Percentiles rank a stretch among this genome's conserved stretches.
phyloP scores from a whole-genome alignment of 805 yeast species.

The Wickerhamomyces canadensis region DNA sequence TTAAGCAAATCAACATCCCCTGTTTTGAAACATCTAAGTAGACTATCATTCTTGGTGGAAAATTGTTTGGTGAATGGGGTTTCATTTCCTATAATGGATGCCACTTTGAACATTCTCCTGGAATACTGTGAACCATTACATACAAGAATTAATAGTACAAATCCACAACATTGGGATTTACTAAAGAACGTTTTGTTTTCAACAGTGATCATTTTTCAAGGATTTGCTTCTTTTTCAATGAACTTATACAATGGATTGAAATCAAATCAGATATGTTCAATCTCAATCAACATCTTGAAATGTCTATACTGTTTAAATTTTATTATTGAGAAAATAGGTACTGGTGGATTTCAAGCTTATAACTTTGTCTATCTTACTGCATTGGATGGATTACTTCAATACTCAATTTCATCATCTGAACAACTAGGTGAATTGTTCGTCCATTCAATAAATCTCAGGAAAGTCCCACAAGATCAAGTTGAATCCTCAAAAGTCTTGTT shows the following conservation, averaged over 20 bases:
- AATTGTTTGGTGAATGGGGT: conserved; percentile 25
- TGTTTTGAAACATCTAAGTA: conserved; percentile 41
- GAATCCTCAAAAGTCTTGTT: conserved; percentile 23
- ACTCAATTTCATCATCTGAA: conserved; percentile 24
- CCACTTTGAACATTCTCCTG: conserved; percentile 10
- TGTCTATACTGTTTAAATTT: conserved; percentile 40
- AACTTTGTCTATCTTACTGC: conserved; percentile 51
- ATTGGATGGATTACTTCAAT: conserved; percentile 34
- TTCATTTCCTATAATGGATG: conserved; percentile 10
- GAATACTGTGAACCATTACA: conserved; percentile 9
- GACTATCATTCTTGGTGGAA: conserved; percentile 41
- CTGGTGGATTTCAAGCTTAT: conserved; percentile 60
- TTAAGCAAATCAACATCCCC: conserved; percentile 26
- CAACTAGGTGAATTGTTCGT: conserved; percentile 26
- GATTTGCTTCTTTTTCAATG: conserved; percentile 35
- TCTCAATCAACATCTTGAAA: conserved; percentile 30
- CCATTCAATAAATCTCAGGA: conserved; percentile 17
- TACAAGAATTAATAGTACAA: conserved; percentile 2
- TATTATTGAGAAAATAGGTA: conserved; percentile 48
- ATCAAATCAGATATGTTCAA: conserved; percentile 12
- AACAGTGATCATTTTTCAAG: conserved; percentile 45
- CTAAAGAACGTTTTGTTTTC: conserved; percentile 41
- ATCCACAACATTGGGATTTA: conserved; percentile 29
- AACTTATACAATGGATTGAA: conserved; percentile 19
- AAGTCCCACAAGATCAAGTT: conserved; percentile 16